Base-by-base conservation (phyloP, 1,284 basidiomycete genomes). In the Vanrija humicola region DNA sequence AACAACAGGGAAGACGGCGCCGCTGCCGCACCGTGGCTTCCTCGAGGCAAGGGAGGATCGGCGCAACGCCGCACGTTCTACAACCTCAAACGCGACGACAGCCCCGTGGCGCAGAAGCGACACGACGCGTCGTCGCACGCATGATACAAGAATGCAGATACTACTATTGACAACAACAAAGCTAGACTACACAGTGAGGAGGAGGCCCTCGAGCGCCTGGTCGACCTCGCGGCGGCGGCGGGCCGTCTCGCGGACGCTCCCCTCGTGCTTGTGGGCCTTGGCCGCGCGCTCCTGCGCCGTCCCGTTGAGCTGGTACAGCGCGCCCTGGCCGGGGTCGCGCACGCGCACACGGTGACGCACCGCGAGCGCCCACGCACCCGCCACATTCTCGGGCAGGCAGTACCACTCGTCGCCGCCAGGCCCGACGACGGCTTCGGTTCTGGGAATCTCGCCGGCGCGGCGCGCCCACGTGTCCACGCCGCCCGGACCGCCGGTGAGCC, bases 371-470 rank as follows among this genome's bases (percentile, higher is more conserved):
- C 64, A 72, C 3, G 71, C 64, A 7, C 63, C 67, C 5, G 56
- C 28, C 3, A 73, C 70, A 45, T 75, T 71, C 8, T 45, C 54
- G 0, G 65, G 64, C 9, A 58, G 58, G 34, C 61, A 66, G 56
- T 65, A 72, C 64, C 64, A 64, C 19, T 63, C 65, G 18, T 63
- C 55, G 12, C 61, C 64, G 38, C 53, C 62, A 3, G 39, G 19
- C 14, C 50, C 53, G 15, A 56, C 40, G 46, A 56, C 49, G 16
- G 25, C 26, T 8, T 42, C 43, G 2, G 54, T n/a, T 52, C 28
- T 50, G 4, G 71, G 71, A 47, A 66, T 59, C 53, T 75, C 71
- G 3, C 73, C 73, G 4, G 73, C 73, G 7, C 56, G 29, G 16
- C 51, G 51, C 0, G 59, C 66, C 73, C 73, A 75, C 1, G 59